A percentile compares a stretch with the other conserved stretches of the same genome.
phyloP scores from a whole-genome alignment of 139 green algal species.

The Klebsormidium nitens region DNA sequence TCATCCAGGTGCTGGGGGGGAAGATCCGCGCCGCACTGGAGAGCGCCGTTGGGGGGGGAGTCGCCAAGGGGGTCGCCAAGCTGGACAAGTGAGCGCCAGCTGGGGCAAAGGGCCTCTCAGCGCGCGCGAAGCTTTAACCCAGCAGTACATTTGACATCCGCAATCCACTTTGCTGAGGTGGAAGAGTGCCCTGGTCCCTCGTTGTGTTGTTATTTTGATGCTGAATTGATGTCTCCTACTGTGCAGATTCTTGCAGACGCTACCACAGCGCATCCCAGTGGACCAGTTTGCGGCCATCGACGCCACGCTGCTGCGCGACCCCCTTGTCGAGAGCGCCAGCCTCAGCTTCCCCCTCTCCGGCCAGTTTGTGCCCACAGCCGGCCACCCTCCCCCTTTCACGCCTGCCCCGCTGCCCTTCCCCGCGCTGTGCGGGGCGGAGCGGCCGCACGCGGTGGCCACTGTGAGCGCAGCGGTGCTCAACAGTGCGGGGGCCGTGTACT shows the following conservation, averaged over 20 bases:
- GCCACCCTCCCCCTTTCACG: neutral
- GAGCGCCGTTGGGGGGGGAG: neutral
- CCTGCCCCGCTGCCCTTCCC: too few species aligned
- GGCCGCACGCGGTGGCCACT: too few species aligned
- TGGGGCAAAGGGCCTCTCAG: too few species aligned
- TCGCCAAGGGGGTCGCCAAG: constrained; percentile 9
- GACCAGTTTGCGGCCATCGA: constrained; percentile 21
- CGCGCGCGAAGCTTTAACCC: too few species aligned
- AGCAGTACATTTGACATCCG: too few species aligned
- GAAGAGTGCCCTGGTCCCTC: too few species aligned
- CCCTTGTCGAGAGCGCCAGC: constrained; percentile 4
- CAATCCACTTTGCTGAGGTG: too few species aligned
- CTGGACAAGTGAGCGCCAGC: too few species aligned
- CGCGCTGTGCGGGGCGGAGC: too few species aligned
- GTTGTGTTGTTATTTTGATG: too few species aligned
- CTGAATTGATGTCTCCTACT: too few species aligned
- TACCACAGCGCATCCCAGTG: constrained; percentile 9
- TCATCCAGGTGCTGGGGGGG: constrained; percentile 15
- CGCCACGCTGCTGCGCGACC: constrained; percentile 4
- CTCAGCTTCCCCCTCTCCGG: constrained; percentile 3
- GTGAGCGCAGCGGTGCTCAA: constrained; percentile 23
- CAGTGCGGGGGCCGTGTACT: constrained; percentile 26
- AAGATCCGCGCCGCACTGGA: constrained; percentile 22
- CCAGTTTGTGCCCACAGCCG: constrained; percentile 8
- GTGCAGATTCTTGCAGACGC: constrained; percentile 4